Base-by-base conservation (phyloP, 1,139 yeast genomes). In the Scheffersomyces illinoinensis region DNA sequence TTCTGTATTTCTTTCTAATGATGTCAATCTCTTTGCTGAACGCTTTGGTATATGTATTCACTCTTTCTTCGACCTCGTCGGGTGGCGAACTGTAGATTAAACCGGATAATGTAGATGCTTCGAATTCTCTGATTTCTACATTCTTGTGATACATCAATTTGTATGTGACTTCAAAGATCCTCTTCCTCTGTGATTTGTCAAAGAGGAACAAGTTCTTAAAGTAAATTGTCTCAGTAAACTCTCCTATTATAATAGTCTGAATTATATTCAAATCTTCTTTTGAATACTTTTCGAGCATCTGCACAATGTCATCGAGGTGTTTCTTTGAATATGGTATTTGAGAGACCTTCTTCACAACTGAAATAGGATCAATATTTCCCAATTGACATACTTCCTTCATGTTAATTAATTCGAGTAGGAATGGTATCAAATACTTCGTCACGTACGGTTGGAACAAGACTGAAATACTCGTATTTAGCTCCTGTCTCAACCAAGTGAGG, bases 331-430 rank as follows among this genome's bases (percentile, higher is more conserved):
- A 86, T 1, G 89, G 85, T 52, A 89, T 74, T 62, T 86, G 88
- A 0, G 93, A 88, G 3, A 89, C 76, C 50, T 78, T 78, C 54
- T 83, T 79, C 68, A 89, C 84, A 3, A 84, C 75, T 1, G 81
- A 67, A 2, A 83, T 79, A 0, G 92, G 89, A 52, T 83, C 82
- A 47, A 90, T 76, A 56, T 85, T 84, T 0, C 93, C 89, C 61
- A 93, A 83, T 61, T 88, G 90, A 67, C 93, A 89, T 23, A 92
- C 93, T 64, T 95, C 98, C 63, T 93, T 88, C 78, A 91, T 82
- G 56, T 83, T 83, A 58, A 88, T 85, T 58, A 93, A 76, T 43
- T 83, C 81, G 65, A 92, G 77, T 62, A 92, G 76, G 62, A 91
- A 89, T 18, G 97, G 97, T 1, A 92, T 76, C 53, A 93, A 81